phyloP scores from a whole-genome alignment of 2,329 filamentous ascomycete species.

The Emergomyces orientalis region DNA sequence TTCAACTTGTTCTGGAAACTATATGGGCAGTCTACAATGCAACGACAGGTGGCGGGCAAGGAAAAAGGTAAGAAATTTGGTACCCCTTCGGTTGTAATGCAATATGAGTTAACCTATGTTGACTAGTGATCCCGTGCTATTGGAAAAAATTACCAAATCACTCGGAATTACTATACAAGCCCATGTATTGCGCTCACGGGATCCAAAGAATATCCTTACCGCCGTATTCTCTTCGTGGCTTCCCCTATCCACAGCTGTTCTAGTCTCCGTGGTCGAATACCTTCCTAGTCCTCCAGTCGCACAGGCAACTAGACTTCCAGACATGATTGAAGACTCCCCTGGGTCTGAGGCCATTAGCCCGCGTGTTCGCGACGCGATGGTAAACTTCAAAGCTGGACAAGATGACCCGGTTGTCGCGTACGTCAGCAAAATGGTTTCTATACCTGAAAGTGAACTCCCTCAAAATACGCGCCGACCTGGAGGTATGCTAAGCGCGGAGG shows the following conservation, averaged over 20 bases:
- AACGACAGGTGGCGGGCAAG: conserved; percentile 70
- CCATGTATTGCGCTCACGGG: conserved; percentile 75
- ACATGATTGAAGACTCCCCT: conserved; percentile 69
- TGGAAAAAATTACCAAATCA: conserved; percentile 94
- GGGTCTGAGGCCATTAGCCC: conserved; percentile 62
- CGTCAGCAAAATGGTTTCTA: conserved; percentile 95
- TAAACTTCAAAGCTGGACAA: conserved; percentile 61
- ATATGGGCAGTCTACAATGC: conserved; percentile 95
- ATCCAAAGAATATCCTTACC: conserved; percentile 73
- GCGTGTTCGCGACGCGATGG: conserved; percentile 67
- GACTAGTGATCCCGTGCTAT: conserved; percentile 56
- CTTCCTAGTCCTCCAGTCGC: conserved; percentile 74
- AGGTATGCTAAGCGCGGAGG: conserved; percentile 68
- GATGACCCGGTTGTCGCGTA: conserved; percentile 81
- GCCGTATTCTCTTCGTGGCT: conserved; percentile 85
- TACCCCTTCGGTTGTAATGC: not conserved
- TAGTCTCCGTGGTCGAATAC: conserved; percentile 90
- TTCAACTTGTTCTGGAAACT: conserved; percentile 88
- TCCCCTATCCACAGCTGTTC: conserved; percentile 78
- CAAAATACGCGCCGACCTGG: conserved; percentile 67
- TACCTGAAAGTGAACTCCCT: conserved; percentile 84
- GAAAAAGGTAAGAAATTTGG: conserved; percentile 58
- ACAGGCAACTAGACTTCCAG: conserved; percentile 70
- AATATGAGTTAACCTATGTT: conserved; percentile 12
- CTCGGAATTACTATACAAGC: conserved; percentile 72